A percentile compares a stretch with the other conserved stretches of the same genome.
These are phyloP conservation scores for Talaromyces trachyspermus DNA, from an alignment of 495 filamentous ascomycete genomes.

Conservation along the genomic window DNA sequence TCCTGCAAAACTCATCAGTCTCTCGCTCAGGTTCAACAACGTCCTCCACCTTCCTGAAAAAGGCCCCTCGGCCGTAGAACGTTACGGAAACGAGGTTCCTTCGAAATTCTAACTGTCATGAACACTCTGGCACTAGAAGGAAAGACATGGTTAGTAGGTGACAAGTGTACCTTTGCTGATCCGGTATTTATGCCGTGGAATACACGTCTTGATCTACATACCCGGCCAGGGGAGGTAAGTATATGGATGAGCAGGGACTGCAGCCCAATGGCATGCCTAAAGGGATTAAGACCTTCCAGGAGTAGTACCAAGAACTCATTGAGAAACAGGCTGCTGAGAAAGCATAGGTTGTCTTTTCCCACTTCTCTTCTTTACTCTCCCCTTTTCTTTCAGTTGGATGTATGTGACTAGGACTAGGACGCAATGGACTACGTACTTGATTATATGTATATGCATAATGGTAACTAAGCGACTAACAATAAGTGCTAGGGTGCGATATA, in stretches of 20 bases:
- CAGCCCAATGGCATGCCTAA: background rate
- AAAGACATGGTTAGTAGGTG: slow-evolving; percentile 16
- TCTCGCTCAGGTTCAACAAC: background rate
- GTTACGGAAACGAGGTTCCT: slow-evolving; percentile 31
- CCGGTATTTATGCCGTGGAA: slow-evolving; percentile 20
- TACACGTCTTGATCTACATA: slow-evolving; percentile 10
- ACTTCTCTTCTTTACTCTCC: background rate
- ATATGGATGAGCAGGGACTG: slow-evolving; percentile 1
- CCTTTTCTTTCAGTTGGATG: too few relatives aligned
- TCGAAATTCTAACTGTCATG: too few relatives aligned
- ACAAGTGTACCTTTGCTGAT: slow-evolving; percentile 22
- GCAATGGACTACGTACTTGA: slow-evolving; percentile 61
- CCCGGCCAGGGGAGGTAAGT: too few relatives aligned
- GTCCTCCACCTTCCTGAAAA: slow-evolving; percentile 26
- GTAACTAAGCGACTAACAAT: too few relatives aligned
- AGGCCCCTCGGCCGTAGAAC: slow-evolving; percentile 30
- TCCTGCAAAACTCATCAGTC: background rate
- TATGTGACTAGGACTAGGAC: slow-evolving; percentile 14
- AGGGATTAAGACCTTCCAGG: background rate
- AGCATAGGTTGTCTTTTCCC: background rate
- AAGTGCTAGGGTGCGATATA: too few relatives aligned
- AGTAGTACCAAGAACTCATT: background rate
- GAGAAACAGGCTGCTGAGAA: background rate
- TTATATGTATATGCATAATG: too few relatives aligned
- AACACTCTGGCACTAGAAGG: slow-evolving; percentile 24